Evolutionary conservation across 1,139 yeast genomes (phyloP).

Genomic region (Pichia sp.): DNA sequence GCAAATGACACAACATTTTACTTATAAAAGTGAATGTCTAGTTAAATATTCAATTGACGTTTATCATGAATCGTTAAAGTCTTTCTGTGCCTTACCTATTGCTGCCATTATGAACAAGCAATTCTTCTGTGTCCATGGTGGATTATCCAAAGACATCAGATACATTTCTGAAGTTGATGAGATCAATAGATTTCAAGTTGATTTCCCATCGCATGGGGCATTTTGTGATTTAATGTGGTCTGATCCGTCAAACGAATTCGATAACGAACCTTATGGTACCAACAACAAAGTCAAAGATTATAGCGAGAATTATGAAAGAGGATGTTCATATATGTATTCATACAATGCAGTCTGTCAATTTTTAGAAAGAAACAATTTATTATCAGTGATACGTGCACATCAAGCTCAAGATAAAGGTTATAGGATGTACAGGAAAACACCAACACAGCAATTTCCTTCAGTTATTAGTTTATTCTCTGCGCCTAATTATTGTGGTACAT

Average conservation of each 20-base stretch:
- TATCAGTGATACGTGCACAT: conserved; percentile 90
- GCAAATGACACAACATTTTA: conserved; percentile 91
- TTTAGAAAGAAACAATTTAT: conserved; percentile 72
- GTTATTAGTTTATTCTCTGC: conserved; percentile 93
- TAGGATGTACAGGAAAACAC: conserved; percentile 87
- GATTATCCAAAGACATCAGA: conserved; percentile 84
- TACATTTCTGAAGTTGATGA: conserved; percentile 66
- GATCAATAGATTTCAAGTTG: conserved; percentile 83
- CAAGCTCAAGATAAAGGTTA: conserved; percentile 99
- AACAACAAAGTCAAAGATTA: conserved; percentile 38
- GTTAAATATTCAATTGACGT: conserved; percentile 73
- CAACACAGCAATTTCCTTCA: conserved; percentile 89
- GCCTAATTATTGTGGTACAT: conserved; percentile 91
- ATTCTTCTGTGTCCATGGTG: conserved; percentile 96
- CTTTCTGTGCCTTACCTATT: conserved; percentile 86
- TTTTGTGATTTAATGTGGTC: conserved; percentile 98
- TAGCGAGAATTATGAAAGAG: conserved; percentile 74
- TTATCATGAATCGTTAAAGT: conserved; percentile 73
- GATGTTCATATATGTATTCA: conserved; percentile 90
- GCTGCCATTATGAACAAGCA: conserved; percentile 96
- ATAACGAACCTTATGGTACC: conserved; percentile 48
- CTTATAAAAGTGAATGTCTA: conserved; percentile 87
- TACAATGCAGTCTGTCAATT: conserved; percentile 84
- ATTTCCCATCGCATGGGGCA: conserved; percentile 83
- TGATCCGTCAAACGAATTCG: conserved; percentile 90